Evolutionary conservation across 2,329 filamentous ascomycete species (phyloP).

Genomic region (Botrytis elliptica): DNA sequence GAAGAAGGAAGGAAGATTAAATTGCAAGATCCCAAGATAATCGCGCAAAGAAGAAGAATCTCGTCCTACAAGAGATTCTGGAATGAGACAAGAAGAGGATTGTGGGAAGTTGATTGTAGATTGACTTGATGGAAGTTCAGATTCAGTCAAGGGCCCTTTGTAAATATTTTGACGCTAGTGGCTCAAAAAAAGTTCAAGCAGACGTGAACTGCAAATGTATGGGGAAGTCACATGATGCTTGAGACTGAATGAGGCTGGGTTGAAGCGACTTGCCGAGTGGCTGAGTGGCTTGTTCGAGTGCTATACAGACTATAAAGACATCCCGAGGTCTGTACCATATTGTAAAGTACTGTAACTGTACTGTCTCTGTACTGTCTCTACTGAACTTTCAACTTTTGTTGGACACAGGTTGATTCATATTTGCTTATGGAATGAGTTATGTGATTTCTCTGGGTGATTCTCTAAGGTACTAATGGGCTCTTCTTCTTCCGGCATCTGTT

Average conservation of each 20-base stretch:
- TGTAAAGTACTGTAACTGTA: not conserved
- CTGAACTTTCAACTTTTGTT: not conserved
- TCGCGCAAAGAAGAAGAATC: not conserved
- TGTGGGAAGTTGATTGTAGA: not conserved
- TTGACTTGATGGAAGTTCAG: not conserved
- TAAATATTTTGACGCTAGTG: slow-evolving; percentile 17
- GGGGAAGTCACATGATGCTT: not conserved
- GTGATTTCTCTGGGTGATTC: too few relatives aligned
- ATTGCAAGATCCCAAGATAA: too few relatives aligned
- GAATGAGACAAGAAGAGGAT: too few relatives aligned
- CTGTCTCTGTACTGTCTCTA: not conserved
- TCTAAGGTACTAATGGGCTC: too few relatives aligned
- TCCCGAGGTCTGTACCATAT: too few relatives aligned
- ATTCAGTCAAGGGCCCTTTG: slow-evolving; percentile 10
- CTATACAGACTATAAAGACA: too few relatives aligned
- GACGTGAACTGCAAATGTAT: not conserved
- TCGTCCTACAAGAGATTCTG: not conserved
- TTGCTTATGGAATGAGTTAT: too few relatives aligned
- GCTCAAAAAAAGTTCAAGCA: slow-evolving; percentile 17
- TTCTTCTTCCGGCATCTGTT: too few relatives aligned
- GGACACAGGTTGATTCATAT: too few relatives aligned
- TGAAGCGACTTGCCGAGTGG: not conserved
- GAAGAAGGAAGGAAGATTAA: not conserved
- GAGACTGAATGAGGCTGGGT: not conserved
- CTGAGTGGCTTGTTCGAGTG: not conserved